Percentiles rank a stretch among this genome's conserved stretches.
These are phyloP conservation scores for Dorcoceras hygrometricum DNA, from an alignment of 257 asterid species.

Conservation along the genomic window DNA sequence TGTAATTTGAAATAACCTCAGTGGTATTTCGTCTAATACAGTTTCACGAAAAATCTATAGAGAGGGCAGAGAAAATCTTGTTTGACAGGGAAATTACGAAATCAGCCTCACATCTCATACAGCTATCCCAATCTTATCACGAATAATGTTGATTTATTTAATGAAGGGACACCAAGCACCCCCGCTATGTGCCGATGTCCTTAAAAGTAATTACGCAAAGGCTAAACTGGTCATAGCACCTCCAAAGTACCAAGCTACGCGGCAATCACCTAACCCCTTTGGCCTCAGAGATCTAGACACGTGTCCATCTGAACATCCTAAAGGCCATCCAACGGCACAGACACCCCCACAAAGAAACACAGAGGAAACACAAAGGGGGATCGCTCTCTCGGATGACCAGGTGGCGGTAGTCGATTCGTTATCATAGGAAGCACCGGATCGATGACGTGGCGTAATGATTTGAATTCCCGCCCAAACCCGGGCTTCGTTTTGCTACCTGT, in stretches of 20 bases:
- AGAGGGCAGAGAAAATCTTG: too few relatives aligned
- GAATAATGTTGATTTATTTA: constrained; percentile 38
- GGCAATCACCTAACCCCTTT: constrained; percentile 14
- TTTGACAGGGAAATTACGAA: constrained; percentile 18
- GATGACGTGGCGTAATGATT: constrained; percentile 48
- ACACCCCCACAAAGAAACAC: constrained; percentile 55
- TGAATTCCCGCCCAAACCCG: constrained; percentile 98
- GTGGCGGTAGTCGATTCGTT: constrained; percentile 20
- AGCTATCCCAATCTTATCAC: constrained; percentile 35
- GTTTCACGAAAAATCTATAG: too few relatives aligned
- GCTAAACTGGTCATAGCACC: constrained; percentile 46
- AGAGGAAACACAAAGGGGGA: constrained; percentile 62
- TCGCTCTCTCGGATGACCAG: constrained; percentile 7
- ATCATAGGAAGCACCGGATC: constrained; percentile 33
- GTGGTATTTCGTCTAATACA: too few relatives aligned
- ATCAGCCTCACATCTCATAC: constrained; percentile 34
- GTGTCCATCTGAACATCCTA: constrained; percentile 19
- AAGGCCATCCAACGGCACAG: constrained; percentile 32
- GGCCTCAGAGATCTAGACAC: constrained; percentile 34
- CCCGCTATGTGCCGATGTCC: constrained; percentile 14
- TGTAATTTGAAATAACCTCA: too few relatives aligned
- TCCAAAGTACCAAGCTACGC: background rate
- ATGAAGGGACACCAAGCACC: constrained; percentile 47
- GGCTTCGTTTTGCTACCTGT: constrained; percentile 65
- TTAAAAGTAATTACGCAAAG: constrained; percentile 49